Percentiles rank a stretch among this genome's conserved stretches.
Evolutionary conservation across 2,329 filamentous ascomycete species (phyloP).

Genomic region (Calcarisporium arbuscula): DNA sequence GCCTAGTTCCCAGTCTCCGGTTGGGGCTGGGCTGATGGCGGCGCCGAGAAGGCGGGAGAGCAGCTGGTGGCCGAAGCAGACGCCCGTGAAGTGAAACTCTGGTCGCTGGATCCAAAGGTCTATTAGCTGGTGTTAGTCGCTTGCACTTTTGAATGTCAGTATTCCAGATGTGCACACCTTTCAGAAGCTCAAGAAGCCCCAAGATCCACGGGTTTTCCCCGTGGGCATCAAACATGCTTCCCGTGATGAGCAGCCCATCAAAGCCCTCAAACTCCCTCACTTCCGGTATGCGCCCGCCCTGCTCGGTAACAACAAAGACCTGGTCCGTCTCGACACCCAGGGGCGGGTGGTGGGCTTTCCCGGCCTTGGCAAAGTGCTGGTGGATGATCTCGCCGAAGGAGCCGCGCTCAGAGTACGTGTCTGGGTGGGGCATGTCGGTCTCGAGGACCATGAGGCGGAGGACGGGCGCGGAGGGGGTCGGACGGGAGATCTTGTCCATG

Average conservation of each 20-base stretch:
- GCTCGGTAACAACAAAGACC: constrained; percentile 45
- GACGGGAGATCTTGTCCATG: too few species aligned
- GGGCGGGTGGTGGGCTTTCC: constrained; percentile 44
- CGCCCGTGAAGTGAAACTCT: constrained; percentile 57
- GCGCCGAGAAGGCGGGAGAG: constrained; percentile 63
- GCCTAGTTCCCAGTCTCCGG: constrained; percentile 65
- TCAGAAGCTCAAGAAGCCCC: constrained; percentile 55
- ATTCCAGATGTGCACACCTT: constrained; percentile 21
- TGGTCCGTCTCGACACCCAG: constrained; percentile 49
- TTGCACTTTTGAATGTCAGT: neutral
- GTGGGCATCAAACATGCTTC: constrained; percentile 63
- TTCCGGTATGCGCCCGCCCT: constrained; percentile 39
- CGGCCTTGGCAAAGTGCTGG: constrained; percentile 43
- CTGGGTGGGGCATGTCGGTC: constrained; percentile 48
- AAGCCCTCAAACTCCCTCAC: constrained; percentile 50
- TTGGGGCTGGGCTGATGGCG: constrained; percentile 58
- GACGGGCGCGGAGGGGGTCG: constrained; percentile 9
- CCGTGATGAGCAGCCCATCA: constrained; percentile 70
- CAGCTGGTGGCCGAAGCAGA: constrained; percentile 81
- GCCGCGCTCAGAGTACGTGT: constrained; percentile 42
- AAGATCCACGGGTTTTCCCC: constrained; percentile 68
- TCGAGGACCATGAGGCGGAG: constrained; percentile 47
- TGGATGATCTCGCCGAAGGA: constrained; percentile 49
- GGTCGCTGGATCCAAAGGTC: constrained; percentile 45
- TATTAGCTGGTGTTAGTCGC: constrained; percentile 9